These are phyloP conservation scores for Lactarius quietus DNA, from an alignment of 768 basidiomycete species.

Conservation along the genomic window DNA sequence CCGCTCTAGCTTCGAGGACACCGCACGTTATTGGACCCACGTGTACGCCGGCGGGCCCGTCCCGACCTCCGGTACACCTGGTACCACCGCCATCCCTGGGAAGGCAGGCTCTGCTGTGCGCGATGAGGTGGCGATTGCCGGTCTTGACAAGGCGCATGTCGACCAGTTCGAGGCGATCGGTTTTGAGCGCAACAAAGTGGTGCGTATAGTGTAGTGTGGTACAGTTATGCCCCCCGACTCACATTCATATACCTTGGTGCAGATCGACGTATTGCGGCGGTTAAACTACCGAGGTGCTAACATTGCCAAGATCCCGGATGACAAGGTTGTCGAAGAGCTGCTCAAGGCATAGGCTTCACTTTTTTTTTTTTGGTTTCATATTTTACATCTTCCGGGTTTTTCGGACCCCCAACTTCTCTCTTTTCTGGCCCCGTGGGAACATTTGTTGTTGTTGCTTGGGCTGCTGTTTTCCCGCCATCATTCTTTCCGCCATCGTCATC, in stretches of 20 bases:
- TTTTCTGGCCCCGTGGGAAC: background rate
- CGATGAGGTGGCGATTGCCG: conserved; percentile 64
- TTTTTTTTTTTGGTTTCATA: conserved; percentile 8
- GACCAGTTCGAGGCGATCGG: conserved; percentile 80
- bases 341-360: conserved; percentile 46
- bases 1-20: conserved; percentile 83
- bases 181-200: conserved; percentile 80
- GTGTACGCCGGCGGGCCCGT: conserved; percentile 80
- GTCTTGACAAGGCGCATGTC: conserved; percentile 79
- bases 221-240: background rate
- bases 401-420: background rate
- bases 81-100: background rate
- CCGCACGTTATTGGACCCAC: conserved; percentile 91
- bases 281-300: conserved; percentile 87
- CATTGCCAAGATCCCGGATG: conserved; percentile 74
- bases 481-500: conserved; percentile 13
- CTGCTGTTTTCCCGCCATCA: conserved; percentile 11
- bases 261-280: conserved; percentile 87
- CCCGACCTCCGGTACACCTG: conserved; percentile 27
- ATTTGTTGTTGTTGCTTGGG: conserved; percentile 6
- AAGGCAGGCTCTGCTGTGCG: conserved; percentile 29
- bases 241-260: background rate
- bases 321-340: conserved; percentile 82
- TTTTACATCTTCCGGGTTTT: background rate
- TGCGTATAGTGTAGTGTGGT: conserved; percentile 31